Conservation (phyloP, 805 yeast genomes). For the Torulaspora franciscae region DNA sequence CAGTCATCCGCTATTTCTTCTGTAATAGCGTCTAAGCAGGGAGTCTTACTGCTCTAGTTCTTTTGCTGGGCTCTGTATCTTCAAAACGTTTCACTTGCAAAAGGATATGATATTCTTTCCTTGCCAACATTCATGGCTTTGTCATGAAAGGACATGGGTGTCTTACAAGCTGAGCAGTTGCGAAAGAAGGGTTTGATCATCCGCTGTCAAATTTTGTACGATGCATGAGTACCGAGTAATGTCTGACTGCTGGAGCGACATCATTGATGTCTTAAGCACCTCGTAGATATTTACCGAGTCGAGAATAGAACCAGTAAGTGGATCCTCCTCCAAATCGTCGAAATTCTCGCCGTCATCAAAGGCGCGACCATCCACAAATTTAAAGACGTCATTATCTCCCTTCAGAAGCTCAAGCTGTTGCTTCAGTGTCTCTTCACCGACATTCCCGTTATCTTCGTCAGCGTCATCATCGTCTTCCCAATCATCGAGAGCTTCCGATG, state of each 20-base stretch:
- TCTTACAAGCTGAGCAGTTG: conserved; percentile 5
- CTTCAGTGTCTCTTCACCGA: conserved; percentile 36
- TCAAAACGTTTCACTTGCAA: too few species aligned
- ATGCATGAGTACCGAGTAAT: conserved; percentile 45
- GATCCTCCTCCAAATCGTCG: conserved; percentile 77
- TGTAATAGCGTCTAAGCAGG: too few species aligned
- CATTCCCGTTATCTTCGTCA: conserved; percentile 35
- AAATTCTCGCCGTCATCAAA: conserved; percentile 46
- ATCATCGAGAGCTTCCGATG: conserved; percentile 30
- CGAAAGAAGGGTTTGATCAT: conserved; percentile 30
- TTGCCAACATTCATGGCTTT: too few species aligned
- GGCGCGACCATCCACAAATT: conserved; percentile 34
- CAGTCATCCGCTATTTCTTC: too few species aligned
- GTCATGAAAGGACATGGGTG: not conserved
- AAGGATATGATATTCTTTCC: too few species aligned
- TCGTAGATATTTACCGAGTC: conserved; percentile 71
- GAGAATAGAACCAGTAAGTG: conserved; percentile 71
- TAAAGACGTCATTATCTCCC: conserved; percentile 39
- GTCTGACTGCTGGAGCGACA: conserved; percentile 46
- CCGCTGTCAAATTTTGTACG: conserved; percentile 38
- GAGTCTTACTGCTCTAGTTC: too few species aligned
- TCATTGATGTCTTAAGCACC: conserved; percentile 54
- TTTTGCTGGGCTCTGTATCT: too few species aligned
- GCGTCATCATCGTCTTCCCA: conserved; percentile 37
- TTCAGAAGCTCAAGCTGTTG: conserved; percentile 48